phyloP scores from a whole-genome alignment of 345 rosid genomes.

The Bruguiera gymnorhiza region DNA sequence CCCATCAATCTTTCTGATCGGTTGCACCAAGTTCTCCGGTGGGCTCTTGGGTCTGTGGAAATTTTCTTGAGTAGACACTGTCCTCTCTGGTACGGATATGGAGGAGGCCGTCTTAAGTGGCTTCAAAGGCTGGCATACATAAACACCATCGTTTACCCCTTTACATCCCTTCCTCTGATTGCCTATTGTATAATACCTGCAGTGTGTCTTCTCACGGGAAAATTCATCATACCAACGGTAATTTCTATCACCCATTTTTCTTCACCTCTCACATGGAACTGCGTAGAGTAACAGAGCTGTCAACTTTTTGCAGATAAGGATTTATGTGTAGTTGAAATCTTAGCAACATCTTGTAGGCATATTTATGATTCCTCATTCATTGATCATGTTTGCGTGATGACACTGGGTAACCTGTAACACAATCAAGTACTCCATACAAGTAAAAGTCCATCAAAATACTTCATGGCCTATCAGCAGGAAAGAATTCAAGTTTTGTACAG shows the following conservation, averaged over 20 bases:
- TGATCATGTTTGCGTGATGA: too few relatives aligned
- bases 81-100: conserved; percentile 93
- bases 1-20: conserved; percentile 97
- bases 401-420: too few relatives aligned
- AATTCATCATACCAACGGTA: conserved; percentile 97
- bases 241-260: conserved; percentile 5
- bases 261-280: neutral
- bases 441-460: too few relatives aligned
- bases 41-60: conserved; percentile 98
- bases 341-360: too few relatives aligned
- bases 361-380: too few relatives aligned
- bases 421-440: too few relatives aligned
- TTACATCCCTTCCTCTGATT: conserved; percentile 89
- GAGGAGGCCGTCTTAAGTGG: conserved; percentile 93
- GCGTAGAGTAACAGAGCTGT: too few relatives aligned
- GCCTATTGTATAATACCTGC: conserved; percentile 94
- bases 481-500: too few relatives aligned
- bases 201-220: conserved; percentile 92
- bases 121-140: conserved; percentile 88
- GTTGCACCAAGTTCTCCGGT: conserved; percentile 89
- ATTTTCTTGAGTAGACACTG: conserved; percentile 95
- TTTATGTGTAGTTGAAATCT: too few relatives aligned
- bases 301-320: too few relatives aligned
- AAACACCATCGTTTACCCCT: conserved; percentile 96
- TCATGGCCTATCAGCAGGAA: too few relatives aligned